A percentile compares a stretch with the other conserved stretches of the same genome.
These are phyloP conservation scores for Talaromyces borbonicus DNA, from an alignment of 495 filamentous ascomycete species.

Conservation along the genomic window DNA sequence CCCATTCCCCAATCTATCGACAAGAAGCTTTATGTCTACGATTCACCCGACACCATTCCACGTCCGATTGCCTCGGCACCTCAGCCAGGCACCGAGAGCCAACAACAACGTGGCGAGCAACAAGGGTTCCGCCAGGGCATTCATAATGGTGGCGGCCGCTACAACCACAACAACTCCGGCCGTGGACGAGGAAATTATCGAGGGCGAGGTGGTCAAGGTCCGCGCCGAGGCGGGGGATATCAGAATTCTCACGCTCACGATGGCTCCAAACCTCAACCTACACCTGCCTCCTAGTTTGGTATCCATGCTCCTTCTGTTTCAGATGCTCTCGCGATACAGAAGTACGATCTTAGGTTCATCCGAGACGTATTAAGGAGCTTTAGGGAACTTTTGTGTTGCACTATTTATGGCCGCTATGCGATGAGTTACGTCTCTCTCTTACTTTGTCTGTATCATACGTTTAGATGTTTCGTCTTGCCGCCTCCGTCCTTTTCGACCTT, in stretches of 20 bases:
- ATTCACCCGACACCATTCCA: conserved; percentile 89
- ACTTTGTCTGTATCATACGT: conserved; percentile 6
- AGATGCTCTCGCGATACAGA: not conserved
- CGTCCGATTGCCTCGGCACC: conserved; percentile 52
- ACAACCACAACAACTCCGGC: conserved; percentile 19
- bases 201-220: conserved; percentile 30
- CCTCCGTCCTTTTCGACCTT: not conserved
- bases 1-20: conserved; percentile 91
- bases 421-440: conserved; percentile 2
- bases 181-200: conserved; percentile 33
- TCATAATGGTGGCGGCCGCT: conserved; percentile 28
- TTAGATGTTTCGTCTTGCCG: conserved; percentile 4
- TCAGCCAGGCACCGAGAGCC: conserved; percentile 19
- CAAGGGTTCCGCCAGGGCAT: conserved; percentile 29
- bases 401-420: conserved; percentile 1
- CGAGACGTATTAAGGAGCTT: too few species aligned
- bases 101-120: conserved; percentile 18
- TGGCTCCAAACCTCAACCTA: conserved; percentile 24
- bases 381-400: conserved; percentile 4
- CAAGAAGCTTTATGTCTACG: conserved; percentile 97
- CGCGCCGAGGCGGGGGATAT: conserved; percentile 28
- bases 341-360: not conserved
- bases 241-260: conserved; percentile 22
- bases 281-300: conserved; percentile 17
- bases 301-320: not conserved